Evolutionary conservation across 441 rosid species (phyloP).

Genomic region (Eruca vesicaria): DNA sequence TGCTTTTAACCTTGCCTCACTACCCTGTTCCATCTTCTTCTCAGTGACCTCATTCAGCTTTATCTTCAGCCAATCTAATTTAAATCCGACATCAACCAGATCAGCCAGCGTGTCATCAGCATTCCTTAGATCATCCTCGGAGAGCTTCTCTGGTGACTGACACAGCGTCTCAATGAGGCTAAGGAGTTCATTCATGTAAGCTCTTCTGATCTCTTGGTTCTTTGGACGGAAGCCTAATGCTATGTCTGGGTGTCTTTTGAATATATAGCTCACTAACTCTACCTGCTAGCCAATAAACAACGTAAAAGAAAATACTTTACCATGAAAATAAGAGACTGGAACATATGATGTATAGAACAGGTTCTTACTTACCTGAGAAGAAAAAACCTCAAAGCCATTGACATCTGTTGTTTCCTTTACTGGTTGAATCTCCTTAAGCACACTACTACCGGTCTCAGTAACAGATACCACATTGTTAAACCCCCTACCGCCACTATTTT

Average conservation of each 20-base stretch:
- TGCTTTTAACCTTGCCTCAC: background rate
- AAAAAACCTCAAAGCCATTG: no score
- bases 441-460: background rate
- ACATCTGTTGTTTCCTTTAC: background rate
- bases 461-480: background rate
- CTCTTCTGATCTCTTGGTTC: no score
- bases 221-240: no score
- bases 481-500: no score
- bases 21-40: background rate
- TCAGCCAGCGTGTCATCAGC: background rate
- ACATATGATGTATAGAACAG: no score
- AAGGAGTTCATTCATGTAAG: no score
- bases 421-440: background rate
- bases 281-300: no score
- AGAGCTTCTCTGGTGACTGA: background rate
- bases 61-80: conserved; percentile 10
- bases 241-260: no score
- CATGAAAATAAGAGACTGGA: no score
- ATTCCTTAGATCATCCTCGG: background rate
- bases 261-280: no score
- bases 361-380: background rate
- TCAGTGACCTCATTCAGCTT: background rate
- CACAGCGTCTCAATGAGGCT: background rate
- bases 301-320: no score
- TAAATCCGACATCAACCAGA: background rate